Percentiles rank a stretch among this genome's conserved stretches.
Conservation (phyloP, 1,284 basidiomycete species). For the Chalciporus sp. region DNA sequence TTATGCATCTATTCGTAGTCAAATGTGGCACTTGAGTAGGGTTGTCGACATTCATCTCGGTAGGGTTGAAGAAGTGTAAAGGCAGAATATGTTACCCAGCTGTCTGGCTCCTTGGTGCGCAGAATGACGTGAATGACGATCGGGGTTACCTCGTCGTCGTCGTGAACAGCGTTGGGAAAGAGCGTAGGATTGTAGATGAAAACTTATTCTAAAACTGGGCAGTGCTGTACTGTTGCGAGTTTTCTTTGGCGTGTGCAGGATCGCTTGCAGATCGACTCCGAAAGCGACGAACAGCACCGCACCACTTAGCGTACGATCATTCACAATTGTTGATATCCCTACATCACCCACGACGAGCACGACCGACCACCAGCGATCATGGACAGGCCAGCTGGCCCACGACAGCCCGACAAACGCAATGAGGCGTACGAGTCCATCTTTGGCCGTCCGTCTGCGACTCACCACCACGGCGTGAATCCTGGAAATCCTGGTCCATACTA, state of each 20-base stretch:
- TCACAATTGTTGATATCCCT: neutral
- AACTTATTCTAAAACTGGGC: slow-evolving; percentile 29
- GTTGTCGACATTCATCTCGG: neutral
- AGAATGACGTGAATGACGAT: no score
- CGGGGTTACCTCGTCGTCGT: slow-evolving; percentile 7
- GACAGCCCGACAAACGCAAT: slow-evolving; percentile 73
- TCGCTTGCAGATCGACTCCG: slow-evolving; percentile 7
- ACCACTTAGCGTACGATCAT: neutral
- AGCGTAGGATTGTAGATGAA: neutral
- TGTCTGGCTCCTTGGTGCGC: no score
- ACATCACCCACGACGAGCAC: slow-evolving; percentile 2
- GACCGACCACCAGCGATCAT: slow-evolving; percentile 36
- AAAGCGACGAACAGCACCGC: slow-evolving; percentile 1
- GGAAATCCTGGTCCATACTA: slow-evolving; percentile 19
- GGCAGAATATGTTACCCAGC: no score
- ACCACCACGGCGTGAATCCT: slow-evolving; percentile 47
- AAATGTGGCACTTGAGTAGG: neutral
- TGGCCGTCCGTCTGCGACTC: slow-evolving; percentile 64
- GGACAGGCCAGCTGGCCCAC: slow-evolving; percentile 71
- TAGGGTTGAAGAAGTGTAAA: neutral
- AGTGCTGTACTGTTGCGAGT: slow-evolving; percentile 22
- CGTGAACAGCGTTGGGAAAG: slow-evolving; percentile 9
- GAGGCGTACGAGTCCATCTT: slow-evolving; percentile 84
- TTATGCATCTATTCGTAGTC: neutral
- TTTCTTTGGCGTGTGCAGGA: slow-evolving; percentile 6